A percentile compares a stretch with the other conserved stretches of the same genome.
Evolutionary conservation across 2,329 filamentous ascomycete genomes (phyloP).

Genomic region (Verticillium albo-atrum): DNA sequence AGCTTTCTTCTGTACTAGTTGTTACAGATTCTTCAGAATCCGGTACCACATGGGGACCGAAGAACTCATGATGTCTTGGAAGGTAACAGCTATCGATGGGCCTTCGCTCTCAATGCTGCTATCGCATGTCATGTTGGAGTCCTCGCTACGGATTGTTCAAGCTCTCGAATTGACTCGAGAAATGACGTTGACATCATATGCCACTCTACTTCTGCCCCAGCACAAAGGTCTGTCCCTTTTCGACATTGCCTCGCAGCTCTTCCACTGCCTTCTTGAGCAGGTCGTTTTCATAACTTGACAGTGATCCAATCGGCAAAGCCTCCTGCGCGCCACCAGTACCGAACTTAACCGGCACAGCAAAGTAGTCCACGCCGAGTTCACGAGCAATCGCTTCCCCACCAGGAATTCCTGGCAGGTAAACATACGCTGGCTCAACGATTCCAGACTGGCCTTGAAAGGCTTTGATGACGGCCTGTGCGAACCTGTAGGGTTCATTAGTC

Average conservation of each 20-base stretch:
- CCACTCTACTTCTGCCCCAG: not conserved
- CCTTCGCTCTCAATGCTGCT: no score
- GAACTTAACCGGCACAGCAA: constrained; percentile 6
- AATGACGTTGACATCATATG: no score
- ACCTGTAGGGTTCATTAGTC: not conserved
- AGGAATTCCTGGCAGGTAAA: constrained; percentile 70
- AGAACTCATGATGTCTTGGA: no score
- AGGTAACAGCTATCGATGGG: no score
- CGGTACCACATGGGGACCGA: no score
- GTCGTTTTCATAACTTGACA: not conserved
- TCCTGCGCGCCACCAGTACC: not conserved
- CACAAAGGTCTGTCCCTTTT: constrained; percentile 1
- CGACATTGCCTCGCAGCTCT: constrained; percentile 1
- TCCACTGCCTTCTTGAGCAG: not conserved
- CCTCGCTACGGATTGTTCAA: no score
- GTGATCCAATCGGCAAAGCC: not conserved
- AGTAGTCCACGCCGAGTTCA: constrained; percentile 63
- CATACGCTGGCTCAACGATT: constrained; percentile 51
- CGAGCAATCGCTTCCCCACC: constrained; percentile 52
- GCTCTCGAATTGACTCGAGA: no score
- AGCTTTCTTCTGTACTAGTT: no score
- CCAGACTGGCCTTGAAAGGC: constrained; percentile 68
- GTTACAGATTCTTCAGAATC: no score
- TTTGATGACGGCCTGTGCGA: constrained; percentile 66
- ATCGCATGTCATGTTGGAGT: no score